Evolutionary conservation across 2,329 filamentous ascomycete genomes (phyloP), one percentile per base, ranked within the genome.

Genomic region (Sporothrix variecibatus): DNA sequence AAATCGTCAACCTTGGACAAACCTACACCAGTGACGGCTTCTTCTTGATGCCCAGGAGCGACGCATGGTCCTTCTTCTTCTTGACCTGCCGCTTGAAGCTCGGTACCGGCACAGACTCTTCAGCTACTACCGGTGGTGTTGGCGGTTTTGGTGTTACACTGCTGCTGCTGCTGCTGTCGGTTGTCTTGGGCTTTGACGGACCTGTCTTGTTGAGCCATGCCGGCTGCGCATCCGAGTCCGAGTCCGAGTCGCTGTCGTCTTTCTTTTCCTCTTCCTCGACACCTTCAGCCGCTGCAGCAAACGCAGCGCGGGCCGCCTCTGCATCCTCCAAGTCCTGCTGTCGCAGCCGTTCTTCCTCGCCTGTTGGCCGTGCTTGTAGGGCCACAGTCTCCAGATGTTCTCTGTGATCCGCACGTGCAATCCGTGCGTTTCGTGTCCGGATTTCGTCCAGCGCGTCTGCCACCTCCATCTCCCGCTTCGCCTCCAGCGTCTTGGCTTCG

Each of bases 401-500:
- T 75, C 94, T 91, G 79, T 90, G 89, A 73, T 90, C 89, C 9
- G 91, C 92, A 77, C 93, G 88, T 82, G 97, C 94, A 69, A 96
- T 90, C 76, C 94, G 87, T 8, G 96, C 96, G 83, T 99, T 99
- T 77, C 95, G 86, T 71, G 93, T 95, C 73, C 95, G 87, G 74
- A 99, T 98, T 84, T 98, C 95, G 82, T 99, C 96, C 73, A 99
- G 84, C 8, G 95, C 95, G 85, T 99, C 96, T 1, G 96, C 96
- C 62, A 98, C 94, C 23, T 93, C 94, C 95, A 99, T 99, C 83
- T 99, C 96, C 56, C 92, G 88, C 85, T 96, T 95, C 0, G 95
- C 95, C 81, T 99, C 96, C 28, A 93, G 85, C 73, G 95, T 97
- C 85, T 98, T 98, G 76, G 93, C 92, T 84, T 99, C 96, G 65